phyloP scores from a whole-genome alignment of 78 protist species.

The Ministeria vibrans region DNA sequence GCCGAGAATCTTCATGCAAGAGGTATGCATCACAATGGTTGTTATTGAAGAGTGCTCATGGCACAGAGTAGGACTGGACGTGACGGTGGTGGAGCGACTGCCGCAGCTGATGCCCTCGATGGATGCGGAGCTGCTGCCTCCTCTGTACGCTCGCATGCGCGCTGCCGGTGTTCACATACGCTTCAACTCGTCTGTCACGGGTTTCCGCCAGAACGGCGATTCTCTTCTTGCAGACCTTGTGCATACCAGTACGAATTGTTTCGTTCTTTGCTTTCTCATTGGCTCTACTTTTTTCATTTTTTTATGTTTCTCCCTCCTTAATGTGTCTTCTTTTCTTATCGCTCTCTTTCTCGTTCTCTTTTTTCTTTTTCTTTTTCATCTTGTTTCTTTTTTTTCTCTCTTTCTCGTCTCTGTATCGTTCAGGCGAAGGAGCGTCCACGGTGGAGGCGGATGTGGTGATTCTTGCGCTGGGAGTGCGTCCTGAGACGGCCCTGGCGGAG shows the following conservation, averaged over 20 bases:
- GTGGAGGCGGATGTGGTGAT: conserved; percentile 26
- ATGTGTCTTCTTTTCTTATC: neutral
- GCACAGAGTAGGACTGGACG: conserved; percentile 13
- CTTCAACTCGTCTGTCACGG: neutral
- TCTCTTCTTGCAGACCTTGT: neutral
- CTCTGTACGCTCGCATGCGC: no score
- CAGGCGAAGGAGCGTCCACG: no score
- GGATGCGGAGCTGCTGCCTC: conserved; percentile 59
- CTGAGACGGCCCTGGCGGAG: conserved; percentile 30
- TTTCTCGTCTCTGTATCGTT: neutral
- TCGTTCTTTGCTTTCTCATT: no score
- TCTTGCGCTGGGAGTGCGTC: conserved; percentile 45
- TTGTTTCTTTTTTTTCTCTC: neutral
- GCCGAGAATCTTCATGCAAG: conserved; percentile 24
- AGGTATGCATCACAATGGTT: no score
- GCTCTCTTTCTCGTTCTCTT: neutral
- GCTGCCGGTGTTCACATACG: no score
- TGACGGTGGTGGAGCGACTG: conserved; percentile 30
- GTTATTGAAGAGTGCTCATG: no score
- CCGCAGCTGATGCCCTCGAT: conserved; percentile 36
- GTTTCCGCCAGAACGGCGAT: neutral
- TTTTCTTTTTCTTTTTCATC: neutral
- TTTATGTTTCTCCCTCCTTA: neutral
- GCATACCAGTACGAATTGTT: neutral
- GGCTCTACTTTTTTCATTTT: neutral